phyloP scores from a whole-genome alignment of 163 green algal species.

The Coccomyxa subellipsoidea region DNA sequence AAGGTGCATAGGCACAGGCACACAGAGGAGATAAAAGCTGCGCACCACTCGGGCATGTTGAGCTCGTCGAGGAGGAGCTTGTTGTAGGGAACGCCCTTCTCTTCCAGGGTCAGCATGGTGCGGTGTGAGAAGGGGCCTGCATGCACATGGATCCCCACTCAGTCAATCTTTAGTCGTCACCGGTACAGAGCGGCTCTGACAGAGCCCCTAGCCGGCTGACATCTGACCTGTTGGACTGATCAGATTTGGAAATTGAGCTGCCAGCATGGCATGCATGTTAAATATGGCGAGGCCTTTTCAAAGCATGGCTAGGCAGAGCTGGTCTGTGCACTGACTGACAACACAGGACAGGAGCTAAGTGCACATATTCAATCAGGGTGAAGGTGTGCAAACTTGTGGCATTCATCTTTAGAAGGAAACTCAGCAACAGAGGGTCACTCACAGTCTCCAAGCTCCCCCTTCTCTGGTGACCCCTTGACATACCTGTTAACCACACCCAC shows the following conservation, averaged over 20 bases:
- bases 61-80: slow-evolving; percentile 28
- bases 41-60: slow-evolving; percentile 31
- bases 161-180: neutral
- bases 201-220: no score
- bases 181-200: no score
- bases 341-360: no score
- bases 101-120: slow-evolving; percentile 22
- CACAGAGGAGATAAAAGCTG: neutral
- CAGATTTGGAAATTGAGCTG: no score
- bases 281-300: no score
- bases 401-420: no score
- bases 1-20: neutral
- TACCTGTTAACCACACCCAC: neutral
- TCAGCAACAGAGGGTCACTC: neutral
- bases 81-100: slow-evolving; percentile 27
- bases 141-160: neutral
- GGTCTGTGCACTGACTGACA: no score
- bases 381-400: no score
- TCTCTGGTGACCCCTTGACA: slow-evolving; percentile 18
- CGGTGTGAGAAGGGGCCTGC: slow-evolving; percentile 20
- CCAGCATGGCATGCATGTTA: no score
- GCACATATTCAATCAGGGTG: no score
- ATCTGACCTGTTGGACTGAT: no score
- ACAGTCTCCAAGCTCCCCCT: slow-evolving; percentile 16
- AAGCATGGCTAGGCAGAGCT: no score